Evolutionary conservation across 1,284 basidiomycete species (phyloP), one percentile per base, ranked within the genome.

Genomic region (Melampsora larici-populina): DNA sequence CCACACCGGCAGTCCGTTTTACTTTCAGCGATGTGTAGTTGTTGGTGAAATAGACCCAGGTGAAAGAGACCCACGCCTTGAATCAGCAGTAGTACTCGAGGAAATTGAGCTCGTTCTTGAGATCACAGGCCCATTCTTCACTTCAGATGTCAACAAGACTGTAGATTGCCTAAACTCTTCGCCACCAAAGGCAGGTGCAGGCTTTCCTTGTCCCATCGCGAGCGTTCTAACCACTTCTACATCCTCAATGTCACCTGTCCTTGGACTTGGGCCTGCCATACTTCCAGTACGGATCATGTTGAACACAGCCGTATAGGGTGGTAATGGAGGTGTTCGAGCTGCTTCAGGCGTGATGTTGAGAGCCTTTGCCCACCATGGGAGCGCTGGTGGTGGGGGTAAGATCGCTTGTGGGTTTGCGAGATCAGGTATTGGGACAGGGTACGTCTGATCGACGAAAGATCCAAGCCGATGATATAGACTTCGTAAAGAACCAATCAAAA

Each of bases 111-210:
- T n/a, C n/a, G n/a, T n/a, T n/a, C n/a, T n/a, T n/a, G n/a, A n/a
- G n/a, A n/a, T n/a, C n/a, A n/a, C n/a, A n/a, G n/a, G n/a, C n/a
- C n/a, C n/a, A n/a, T n/a, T n/a, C n/a, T n/a, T n/a, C n/a, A n/a
- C n/a, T 43, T 43, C 11, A 1, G 40, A 43, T 43, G 6, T 43
- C 11, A 78, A n/a, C 26, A 78, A 48, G 11, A 78, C 48, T 9
- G 75, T 78, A 49, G 75, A 78, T 58, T 63, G 67, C 40, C 68
- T 33, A 55, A 78, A 78, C 58, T 78, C 75, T 65, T 78, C 75
- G n/a, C 75, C 75, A 55, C 70, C 68, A 46, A 78, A 78, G 13
- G 75, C 75, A 49, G 75, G 75, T 64, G 75, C 75, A 46, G 75
- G 66, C n/a, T 70, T 51, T 49, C 75, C 75, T 78, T 70, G 75